A percentile compares a stretch with the other conserved stretches of the same genome.
phyloP scores from a whole-genome alignment of 208 protist genomes.

The Tritrichomonas foetus region DNA sequence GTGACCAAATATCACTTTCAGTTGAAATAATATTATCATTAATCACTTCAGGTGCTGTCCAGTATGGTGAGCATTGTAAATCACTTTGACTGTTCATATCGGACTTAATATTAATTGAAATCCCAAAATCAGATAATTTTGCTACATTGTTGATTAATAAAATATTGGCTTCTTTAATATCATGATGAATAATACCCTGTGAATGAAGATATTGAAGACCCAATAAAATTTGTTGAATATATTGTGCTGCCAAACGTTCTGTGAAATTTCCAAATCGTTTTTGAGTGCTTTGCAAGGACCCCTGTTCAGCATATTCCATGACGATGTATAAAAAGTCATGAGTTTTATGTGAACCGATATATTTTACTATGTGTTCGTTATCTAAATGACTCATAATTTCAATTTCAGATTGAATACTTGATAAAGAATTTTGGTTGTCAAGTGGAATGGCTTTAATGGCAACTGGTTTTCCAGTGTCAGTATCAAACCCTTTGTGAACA shows the following conservation, averaged over 20 bases:
- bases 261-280: constrained; percentile 70
- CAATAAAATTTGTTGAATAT: constrained; percentile 70
- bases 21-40: constrained; percentile 62
- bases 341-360: constrained; percentile 64
- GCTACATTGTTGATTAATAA: constrained; percentile 69
- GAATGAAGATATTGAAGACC: constrained; percentile 73
- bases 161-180: constrained; percentile 78
- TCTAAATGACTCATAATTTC: constrained; percentile 67
- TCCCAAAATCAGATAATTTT: constrained; percentile 94
- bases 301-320: constrained; percentile 72
- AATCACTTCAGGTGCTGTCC: constrained; percentile 80
- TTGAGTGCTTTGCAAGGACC: constrained; percentile 68
- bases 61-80: constrained; percentile 60
- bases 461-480: constrained; percentile 60
- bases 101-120: constrained; percentile 76
- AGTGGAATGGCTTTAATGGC: constrained; percentile 64
- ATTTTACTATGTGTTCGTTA: constrained; percentile 71
- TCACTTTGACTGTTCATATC: not conserved
- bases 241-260: constrained; percentile 68
- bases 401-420: constrained; percentile 59
- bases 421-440: constrained; percentile 31
- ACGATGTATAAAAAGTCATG: constrained; percentile 70
- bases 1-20: constrained; percentile 73
- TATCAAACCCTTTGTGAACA: constrained; percentile 64
- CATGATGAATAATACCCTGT: constrained; percentile 71